A percentile compares a stretch with the other conserved stretches of the same genome.
Evolutionary conservation across 768 basidiomycete genomes (phyloP).

Genomic region (Boletus coccyginus): DNA sequence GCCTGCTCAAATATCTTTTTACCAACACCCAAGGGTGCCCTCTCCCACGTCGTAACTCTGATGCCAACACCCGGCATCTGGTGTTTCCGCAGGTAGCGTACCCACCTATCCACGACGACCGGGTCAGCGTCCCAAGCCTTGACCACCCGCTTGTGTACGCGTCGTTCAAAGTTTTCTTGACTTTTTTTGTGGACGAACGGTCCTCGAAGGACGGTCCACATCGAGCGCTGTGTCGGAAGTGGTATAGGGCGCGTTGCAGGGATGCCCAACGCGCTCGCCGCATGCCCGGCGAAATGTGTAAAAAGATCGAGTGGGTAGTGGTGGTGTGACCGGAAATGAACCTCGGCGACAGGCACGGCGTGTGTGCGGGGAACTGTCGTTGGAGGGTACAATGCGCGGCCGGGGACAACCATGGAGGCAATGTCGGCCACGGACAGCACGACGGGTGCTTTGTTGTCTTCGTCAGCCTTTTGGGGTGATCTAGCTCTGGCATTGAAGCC

Average conservation of each 20-base stretch:
- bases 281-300: slow-evolving; percentile 79
- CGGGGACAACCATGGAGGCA: slow-evolving; percentile 59
- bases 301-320: slow-evolving; percentile 69
- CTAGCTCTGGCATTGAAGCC: neutral
- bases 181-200: slow-evolving; percentile 93
- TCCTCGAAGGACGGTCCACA: slow-evolving; percentile 83
- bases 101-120: slow-evolving; percentile 76
- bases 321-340: slow-evolving; percentile 83
- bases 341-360: slow-evolving; percentile 70
- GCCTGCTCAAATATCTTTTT: slow-evolving; percentile 36
- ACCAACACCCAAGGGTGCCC: slow-evolving; percentile 54
- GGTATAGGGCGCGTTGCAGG: slow-evolving; percentile 62
- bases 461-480: neutral
- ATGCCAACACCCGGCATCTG: slow-evolving; percentile 85
- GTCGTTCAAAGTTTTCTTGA: slow-evolving; percentile 93
- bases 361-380: slow-evolving; percentile 60
- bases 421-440: slow-evolving; percentile 37
- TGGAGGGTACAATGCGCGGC: slow-evolving; percentile 55
- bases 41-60: slow-evolving; percentile 75
- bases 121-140: slow-evolving; percentile 89
- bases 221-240: slow-evolving; percentile 70
- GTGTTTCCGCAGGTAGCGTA: slow-evolving; percentile 73
- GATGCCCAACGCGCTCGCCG: slow-evolving; percentile 82
- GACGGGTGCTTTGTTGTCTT: slow-evolving; percentile 2
- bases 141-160: slow-evolving; percentile 78